Base-by-base conservation (phyloP, 2,329 filamentous ascomycete species). In the Diaporthe vaccinii region DNA sequence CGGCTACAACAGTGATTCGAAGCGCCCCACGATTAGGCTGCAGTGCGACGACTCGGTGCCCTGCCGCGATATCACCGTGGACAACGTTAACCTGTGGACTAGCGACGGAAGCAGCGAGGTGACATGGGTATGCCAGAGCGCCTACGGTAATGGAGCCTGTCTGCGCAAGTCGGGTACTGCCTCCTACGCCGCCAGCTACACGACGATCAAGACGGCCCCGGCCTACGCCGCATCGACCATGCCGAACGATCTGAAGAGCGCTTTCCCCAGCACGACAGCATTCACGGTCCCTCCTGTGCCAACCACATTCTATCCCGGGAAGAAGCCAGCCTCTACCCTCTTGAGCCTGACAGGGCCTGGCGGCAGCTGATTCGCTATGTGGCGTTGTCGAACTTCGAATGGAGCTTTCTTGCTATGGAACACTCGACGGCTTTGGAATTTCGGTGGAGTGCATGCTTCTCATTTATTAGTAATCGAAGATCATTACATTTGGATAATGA, bases 1-100 rank as follows among this genome's bases (percentile, higher is more conserved):
- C 73, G 89, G 89, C 39, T 89, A 86, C 3, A 84, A 85, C 65
- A 80, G 83, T 5, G 82, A 89, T 75, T 89, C 88, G 22, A 79
- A 84, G 69, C 86, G 89, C 41, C 88, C 87, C 0, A 89, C 89
- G 1, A 84, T 91, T 77, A 87, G 88, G 75, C 81, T 90, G 31
- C 53, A 55, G 34, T 70, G 67, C 49, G 49, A 53, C 4, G 67
- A 70, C 31, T 28, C 31, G 5, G 67, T 57, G 28, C 78, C 79
- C 15, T 80, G 79, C 74, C 69, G 72, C 49, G 75, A 71, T 25
- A 62, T 80, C n/a, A 61, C 49, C 5, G 71, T 80, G 4, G 53
- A 51, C 22, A 72, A 78, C 73, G 78, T 80, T 51, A 70, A 74
- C 53, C 68, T 80, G 4, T 79, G 79, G 77, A 79, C 79, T n/a